Percentiles rank a stretch among this genome's conserved stretches.
phyloP scores from a whole-genome alignment of 2,329 filamentous ascomycete species.

The Neonectria neomacrospora region DNA sequence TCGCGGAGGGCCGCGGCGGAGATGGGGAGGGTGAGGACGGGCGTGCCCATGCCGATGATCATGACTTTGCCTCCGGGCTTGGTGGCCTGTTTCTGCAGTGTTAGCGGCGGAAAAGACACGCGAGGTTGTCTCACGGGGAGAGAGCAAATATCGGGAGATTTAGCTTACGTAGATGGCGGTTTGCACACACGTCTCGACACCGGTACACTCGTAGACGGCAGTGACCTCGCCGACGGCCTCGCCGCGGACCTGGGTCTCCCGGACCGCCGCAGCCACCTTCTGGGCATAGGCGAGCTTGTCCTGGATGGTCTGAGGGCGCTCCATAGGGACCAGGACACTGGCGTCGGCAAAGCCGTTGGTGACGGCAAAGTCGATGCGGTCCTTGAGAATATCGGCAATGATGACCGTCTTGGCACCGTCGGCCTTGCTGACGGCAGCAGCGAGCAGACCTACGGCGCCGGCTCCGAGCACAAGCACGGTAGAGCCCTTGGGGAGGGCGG shows the following conservation, averaged over 20 bases:
- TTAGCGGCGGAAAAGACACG: slow-evolving; percentile 1
- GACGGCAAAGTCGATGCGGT: slow-evolving; percentile 68
- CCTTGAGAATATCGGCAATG: slow-evolving; percentile 67
- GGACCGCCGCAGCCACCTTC: slow-evolving; percentile 59
- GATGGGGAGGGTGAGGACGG: slow-evolving; percentile 75
- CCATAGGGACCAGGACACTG: slow-evolving; percentile 61
- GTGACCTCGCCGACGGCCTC: slow-evolving; percentile 70
- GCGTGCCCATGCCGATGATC: slow-evolving; percentile 78
- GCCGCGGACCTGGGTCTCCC: slow-evolving; percentile 49
- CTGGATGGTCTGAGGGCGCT: slow-evolving; percentile 60
- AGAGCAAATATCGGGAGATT: neutral
- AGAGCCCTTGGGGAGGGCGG: slow-evolving; percentile 52
- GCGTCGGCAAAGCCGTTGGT: slow-evolving; percentile 66
- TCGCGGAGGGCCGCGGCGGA: slow-evolving; percentile 75
- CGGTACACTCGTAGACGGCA: slow-evolving; percentile 81
- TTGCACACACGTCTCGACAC: slow-evolving; percentile 80
- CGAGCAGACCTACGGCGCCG: slow-evolving; percentile 69
- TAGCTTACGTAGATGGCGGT: slow-evolving; percentile 73
- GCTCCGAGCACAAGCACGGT: slow-evolving; percentile 68
- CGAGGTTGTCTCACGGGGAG: neutral
- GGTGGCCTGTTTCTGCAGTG: slow-evolving; percentile 56
- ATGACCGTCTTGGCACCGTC: slow-evolving; percentile 57
- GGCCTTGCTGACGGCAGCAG: slow-evolving; percentile 66
- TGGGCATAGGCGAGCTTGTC: slow-evolving; percentile 64
- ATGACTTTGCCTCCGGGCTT: slow-evolving; percentile 75